phyloP scores from a whole-genome alignment of 169 alveolate genomes.

The Plasmodium yoelii region DNA sequence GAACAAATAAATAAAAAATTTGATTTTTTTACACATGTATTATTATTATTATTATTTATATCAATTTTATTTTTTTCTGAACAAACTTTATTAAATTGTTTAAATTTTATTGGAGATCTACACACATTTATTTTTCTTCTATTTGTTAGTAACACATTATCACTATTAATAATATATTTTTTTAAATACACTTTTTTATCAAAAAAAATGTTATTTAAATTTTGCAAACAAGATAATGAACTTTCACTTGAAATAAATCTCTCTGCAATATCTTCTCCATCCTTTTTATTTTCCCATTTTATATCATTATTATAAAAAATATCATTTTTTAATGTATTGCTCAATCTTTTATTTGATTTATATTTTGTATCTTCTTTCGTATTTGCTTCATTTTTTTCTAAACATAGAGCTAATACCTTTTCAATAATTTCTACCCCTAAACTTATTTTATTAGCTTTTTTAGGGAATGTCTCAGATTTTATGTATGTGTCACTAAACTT shows the following conservation, averaged over 20 bases:
- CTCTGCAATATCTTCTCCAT: constrained; percentile 11
- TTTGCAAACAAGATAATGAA: not conserved
- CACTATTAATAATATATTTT: constrained; percentile 31
- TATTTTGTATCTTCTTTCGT: not conserved
- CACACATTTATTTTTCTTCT: constrained; percentile 44
- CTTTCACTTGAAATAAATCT: not conserved
- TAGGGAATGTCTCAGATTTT: no score
- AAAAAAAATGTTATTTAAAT: constrained; percentile 46
- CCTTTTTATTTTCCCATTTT: not conserved
- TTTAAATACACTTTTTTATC: constrained; percentile 63
- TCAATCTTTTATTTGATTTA: not conserved
- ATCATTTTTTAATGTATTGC: not conserved
- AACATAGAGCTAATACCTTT: not conserved
- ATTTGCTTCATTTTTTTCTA: not conserved
- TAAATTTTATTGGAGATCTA: constrained; percentile 34
- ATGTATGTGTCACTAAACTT: no score
- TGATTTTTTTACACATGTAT: constrained; percentile 1
- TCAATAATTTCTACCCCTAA: no score
- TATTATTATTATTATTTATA: constrained; percentile 38
- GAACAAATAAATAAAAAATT: constrained; percentile 68
- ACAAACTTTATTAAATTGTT: constrained; percentile 13
- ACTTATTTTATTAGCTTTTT: no score
- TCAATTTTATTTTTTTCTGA: constrained; percentile 56
- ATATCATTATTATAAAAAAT: constrained; percentile 28
- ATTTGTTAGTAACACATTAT: constrained; percentile 27